Evolutionary conservation across 768 basidiomycete genomes (phyloP).

Genomic region (Guyanaporus albipodus): DNA sequence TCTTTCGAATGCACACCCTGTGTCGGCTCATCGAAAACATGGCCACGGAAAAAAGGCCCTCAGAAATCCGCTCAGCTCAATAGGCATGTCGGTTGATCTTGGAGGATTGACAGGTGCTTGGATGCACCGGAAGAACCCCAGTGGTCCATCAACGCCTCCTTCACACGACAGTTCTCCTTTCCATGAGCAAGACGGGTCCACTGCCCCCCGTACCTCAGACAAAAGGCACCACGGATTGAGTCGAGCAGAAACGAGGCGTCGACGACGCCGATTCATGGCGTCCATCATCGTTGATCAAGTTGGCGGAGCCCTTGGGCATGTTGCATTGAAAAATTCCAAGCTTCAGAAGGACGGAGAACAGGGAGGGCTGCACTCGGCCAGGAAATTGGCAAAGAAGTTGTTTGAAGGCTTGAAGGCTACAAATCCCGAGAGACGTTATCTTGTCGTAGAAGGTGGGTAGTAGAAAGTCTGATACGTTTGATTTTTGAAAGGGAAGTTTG

Average conservation of each 20-base stretch:
- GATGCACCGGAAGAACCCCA: slow-evolving; percentile 15
- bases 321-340: slow-evolving; percentile 63
- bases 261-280: slow-evolving; percentile 49
- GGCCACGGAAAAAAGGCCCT: slow-evolving; percentile 45
- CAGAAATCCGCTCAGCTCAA: slow-evolving; percentile 36
- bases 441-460: slow-evolving; percentile 60
- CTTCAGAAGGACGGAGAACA: slow-evolving; percentile 53
- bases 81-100: slow-evolving; percentile 38
- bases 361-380: slow-evolving; percentile 58
- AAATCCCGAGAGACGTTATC: slow-evolving; percentile 54
- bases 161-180: not conserved
- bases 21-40: slow-evolving; percentile 33
- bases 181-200: slow-evolving; percentile 15
- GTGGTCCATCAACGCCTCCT: slow-evolving; percentile 3
- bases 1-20: slow-evolving; percentile 62
- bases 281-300: slow-evolving; percentile 70
- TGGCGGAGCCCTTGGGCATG: slow-evolving; percentile 60
- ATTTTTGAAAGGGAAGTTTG: not conserved
- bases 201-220: slow-evolving; percentile 4
- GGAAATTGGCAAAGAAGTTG: slow-evolving; percentile 63
- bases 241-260: slow-evolving; percentile 37
- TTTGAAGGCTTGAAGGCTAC: slow-evolving; percentile 60
- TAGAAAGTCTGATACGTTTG: not conserved
- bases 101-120: slow-evolving; percentile 13
- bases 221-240: slow-evolving; percentile 15